Evolutionary conservation across 2,329 filamentous ascomycete genomes (phyloP).

Genomic region (Huntiella abstrusa): DNA sequence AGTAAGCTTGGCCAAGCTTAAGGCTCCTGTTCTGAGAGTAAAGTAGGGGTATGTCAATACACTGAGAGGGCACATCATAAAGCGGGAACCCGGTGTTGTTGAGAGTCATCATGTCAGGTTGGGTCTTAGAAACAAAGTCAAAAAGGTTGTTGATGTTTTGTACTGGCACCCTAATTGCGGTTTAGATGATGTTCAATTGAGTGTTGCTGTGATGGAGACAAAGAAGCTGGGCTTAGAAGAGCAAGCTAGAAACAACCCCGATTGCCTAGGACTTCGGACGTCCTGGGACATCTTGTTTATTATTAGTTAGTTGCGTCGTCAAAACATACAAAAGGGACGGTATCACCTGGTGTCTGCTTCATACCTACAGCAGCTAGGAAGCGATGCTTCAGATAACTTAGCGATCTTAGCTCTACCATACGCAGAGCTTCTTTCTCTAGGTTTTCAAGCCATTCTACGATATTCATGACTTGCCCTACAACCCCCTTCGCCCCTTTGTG

Average conservation of each 20-base stretch:
- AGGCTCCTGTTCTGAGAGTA: slow-evolving; percentile 68
- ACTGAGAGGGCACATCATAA: slow-evolving; percentile 54
- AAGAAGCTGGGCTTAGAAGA: slow-evolving; percentile 46
- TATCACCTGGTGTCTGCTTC: neutral
- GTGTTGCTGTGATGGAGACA: slow-evolving; percentile 53
- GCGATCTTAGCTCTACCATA: slow-evolving; percentile 52
- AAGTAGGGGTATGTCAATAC: slow-evolving; percentile 74
- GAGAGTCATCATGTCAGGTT: slow-evolving; percentile 57
- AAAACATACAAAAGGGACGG: neutral
- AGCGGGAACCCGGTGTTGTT: slow-evolving; percentile 67
- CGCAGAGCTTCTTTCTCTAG: slow-evolving; percentile 46
- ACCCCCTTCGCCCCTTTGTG: slow-evolving; percentile 44
- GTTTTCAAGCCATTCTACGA: slow-evolving; percentile 51
- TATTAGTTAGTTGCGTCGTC: slow-evolving; percentile 4
- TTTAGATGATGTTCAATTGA: slow-evolving; percentile 62
- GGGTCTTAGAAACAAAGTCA: slow-evolving; percentile 73
- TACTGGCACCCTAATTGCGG: slow-evolving; percentile 61
- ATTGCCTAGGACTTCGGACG: slow-evolving; percentile 59
- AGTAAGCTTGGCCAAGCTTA: slow-evolving; percentile 47
- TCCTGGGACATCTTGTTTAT: slow-evolving; percentile 51
- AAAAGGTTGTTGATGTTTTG: slow-evolving; percentile 85
- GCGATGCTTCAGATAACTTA: slow-evolving; percentile 55
- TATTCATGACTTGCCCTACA: slow-evolving; percentile 63
- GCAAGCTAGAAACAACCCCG: slow-evolving; percentile 70
- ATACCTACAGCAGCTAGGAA: slow-evolving; percentile 45